A percentile compares a stretch with the other conserved stretches of the same genome.
These are phyloP conservation scores for Kwoniella heveanensis DNA, from an alignment of 768 basidiomycete genomes.

Conservation along the genomic window DNA sequence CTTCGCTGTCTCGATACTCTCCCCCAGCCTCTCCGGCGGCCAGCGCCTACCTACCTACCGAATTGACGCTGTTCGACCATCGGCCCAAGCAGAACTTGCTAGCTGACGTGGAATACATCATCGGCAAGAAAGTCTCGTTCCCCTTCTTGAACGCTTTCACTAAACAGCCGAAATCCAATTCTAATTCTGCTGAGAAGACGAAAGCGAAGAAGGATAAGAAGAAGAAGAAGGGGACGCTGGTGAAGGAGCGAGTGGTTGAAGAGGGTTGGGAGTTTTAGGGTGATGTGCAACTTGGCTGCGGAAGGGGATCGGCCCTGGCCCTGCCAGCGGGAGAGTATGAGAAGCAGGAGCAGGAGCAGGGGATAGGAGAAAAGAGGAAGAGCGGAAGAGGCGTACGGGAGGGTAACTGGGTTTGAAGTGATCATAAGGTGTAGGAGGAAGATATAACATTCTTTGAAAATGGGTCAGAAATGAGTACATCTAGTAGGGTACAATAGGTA, in stretches of 20 bases:
- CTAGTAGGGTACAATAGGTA: no score
- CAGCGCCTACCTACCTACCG: conserved; percentile 21
- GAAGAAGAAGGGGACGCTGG: conserved; percentile 22
- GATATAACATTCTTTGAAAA: no score
- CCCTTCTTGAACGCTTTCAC: conserved; percentile 25
- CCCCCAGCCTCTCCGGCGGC: background rate
- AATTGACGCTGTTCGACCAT: conserved; percentile 36
- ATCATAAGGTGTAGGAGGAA: background rate
- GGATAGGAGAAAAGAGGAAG: background rate
- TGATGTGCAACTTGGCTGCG: background rate
- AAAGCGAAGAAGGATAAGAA: conserved; percentile 15
- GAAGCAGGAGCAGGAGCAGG: no score
- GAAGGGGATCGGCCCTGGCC: no score
- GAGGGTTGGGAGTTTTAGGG: conserved; percentile 20
- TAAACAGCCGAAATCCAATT: no score
- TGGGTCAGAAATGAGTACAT: no score
- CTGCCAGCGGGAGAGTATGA: no score
- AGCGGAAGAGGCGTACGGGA: conserved; percentile 36
- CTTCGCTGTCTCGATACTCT: conserved; percentile 8
- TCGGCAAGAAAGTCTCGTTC: conserved; percentile 41
- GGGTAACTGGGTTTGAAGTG: conserved; percentile 37
- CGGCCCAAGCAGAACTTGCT: conserved; percentile 34
- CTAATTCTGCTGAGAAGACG: background rate
- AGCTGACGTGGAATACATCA: conserved; percentile 40
- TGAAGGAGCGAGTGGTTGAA: conserved; percentile 28